phyloP scores from a whole-genome alignment of 768 basidiomycete genomes.

The Cyclocybe cylindracea region DNA sequence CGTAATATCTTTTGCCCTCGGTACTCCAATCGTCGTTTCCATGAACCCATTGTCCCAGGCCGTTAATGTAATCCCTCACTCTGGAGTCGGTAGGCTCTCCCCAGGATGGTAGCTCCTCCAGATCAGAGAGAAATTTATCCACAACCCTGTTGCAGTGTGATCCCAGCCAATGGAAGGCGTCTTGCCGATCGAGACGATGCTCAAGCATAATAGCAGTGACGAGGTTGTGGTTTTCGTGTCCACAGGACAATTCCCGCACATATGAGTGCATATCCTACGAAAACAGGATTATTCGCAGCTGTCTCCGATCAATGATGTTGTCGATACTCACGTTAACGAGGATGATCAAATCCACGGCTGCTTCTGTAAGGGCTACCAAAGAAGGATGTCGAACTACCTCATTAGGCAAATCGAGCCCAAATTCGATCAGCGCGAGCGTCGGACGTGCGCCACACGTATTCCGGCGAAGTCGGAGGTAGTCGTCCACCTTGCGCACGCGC shows the following conservation, averaged over 20 bases:
- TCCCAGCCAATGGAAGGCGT: slow-evolving; percentile 38
- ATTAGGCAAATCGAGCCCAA: slow-evolving; percentile 56
- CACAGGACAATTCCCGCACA: slow-evolving; percentile 38
- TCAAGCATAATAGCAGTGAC: slow-evolving; percentile 43
- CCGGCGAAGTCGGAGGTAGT: slow-evolving; percentile 53
- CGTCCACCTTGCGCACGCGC: slow-evolving; percentile 45
- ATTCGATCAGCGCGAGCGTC: slow-evolving; percentile 53
- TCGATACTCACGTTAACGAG: slow-evolving; percentile 26
- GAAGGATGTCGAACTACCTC: slow-evolving; percentile 53
- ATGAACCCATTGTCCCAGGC: slow-evolving; percentile 39
- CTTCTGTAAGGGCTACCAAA: slow-evolving; percentile 44
- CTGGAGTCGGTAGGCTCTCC: slow-evolving; percentile 29
- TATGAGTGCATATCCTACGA: slow-evolving; percentile 42
- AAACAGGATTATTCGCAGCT: background rate
- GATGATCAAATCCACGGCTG: slow-evolving; percentile 51
- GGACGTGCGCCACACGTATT: slow-evolving; percentile 56
- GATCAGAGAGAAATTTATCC: slow-evolving; percentile 30
- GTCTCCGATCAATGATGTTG: slow-evolving; percentile 1
- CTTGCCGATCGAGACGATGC: slow-evolving; percentile 29
- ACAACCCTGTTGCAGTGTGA: slow-evolving; percentile 29
- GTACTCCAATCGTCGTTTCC: slow-evolving; percentile 45
- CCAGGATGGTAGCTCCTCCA: slow-evolving; percentile 33
- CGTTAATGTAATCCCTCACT: slow-evolving; percentile 35
- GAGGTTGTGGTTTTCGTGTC: slow-evolving; percentile 40
- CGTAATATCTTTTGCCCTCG: slow-evolving; percentile 37